phyloP scores from a whole-genome alignment of 2,329 filamentous ascomycete species.

The Tolypocladium album region DNA sequence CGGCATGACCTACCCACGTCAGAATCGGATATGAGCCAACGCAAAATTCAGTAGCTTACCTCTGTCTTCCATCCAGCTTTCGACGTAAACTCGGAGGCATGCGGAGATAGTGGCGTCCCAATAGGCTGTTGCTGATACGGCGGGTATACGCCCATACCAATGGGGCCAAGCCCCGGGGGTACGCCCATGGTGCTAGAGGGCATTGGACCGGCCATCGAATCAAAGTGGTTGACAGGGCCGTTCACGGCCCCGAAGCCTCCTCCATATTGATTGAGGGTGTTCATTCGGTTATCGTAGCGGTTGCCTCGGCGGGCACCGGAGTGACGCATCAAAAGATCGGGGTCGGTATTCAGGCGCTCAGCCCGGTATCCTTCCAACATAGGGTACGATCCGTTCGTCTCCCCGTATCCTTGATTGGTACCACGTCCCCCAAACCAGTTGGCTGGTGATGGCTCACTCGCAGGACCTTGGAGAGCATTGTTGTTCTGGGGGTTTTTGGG shows the following conservation, averaged over 20 bases:
- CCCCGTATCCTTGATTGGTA: constrained; percentile 27
- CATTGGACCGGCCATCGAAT: constrained; percentile 23
- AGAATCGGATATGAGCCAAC: constrained; percentile 1
- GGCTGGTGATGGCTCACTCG: constrained; percentile 22
- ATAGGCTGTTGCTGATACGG: constrained; percentile 45
- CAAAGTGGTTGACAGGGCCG: constrained; percentile 20
- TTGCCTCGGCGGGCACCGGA: constrained; percentile 31
- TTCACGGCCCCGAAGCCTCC: constrained; percentile 21
- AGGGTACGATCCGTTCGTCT: constrained; percentile 24
- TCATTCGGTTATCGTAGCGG: constrained; percentile 35
- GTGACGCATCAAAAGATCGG: constrained; percentile 34
- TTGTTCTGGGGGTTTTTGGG: constrained; percentile 29
- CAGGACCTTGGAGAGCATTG: constrained; percentile 22
- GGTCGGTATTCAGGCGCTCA: constrained; percentile 37
- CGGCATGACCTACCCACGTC: constrained; percentile 28
- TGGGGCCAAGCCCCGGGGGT: constrained; percentile 22
- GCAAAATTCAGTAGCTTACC: constrained; percentile 21
- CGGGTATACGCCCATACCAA: constrained; percentile 33
- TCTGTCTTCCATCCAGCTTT: constrained; percentile 44
- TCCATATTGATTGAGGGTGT: constrained; percentile 20
- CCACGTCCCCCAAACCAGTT: constrained; percentile 35
- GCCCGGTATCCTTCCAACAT: constrained; percentile 29
- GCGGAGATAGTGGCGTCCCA: constrained; percentile 59
- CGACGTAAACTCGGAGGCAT: constrained; percentile 64
- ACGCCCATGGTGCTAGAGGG: constrained; percentile 20